Conservation (phyloP, 2,329 filamentous ascomycete genomes). For the Beauveria scarabaeidicola region DNA sequence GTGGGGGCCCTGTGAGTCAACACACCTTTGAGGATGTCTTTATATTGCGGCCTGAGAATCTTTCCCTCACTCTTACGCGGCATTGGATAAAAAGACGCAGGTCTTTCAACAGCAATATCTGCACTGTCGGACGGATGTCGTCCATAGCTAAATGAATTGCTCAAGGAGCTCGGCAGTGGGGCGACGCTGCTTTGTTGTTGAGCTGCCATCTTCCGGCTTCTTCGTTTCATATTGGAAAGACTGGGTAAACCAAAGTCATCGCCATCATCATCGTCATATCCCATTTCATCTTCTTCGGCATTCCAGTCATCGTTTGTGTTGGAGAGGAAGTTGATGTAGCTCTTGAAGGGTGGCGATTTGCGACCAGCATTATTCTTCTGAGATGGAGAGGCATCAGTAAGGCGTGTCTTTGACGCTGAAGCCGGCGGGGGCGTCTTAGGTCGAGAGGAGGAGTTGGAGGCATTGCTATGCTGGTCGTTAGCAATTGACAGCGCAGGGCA, state of each 20-base stretch:
- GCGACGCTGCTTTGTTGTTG: slow-evolving; percentile 27
- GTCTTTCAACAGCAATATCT: slow-evolving; percentile 88
- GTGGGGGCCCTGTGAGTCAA: neutral
- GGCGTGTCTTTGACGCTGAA: slow-evolving; percentile 39
- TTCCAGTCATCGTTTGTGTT: slow-evolving; percentile 79
- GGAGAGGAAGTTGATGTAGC: slow-evolving; percentile 73
- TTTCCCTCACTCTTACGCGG: slow-evolving; percentile 89
- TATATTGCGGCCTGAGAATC: slow-evolving; percentile 93
- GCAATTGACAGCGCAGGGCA: slow-evolving; percentile 3
- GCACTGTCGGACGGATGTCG: slow-evolving; percentile 72
- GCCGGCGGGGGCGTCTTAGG: slow-evolving; percentile 69
- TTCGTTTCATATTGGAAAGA: slow-evolving; percentile 81
- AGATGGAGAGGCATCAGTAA: slow-evolving; percentile 48
- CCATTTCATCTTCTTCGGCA: slow-evolving; percentile 65
- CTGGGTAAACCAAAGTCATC: slow-evolving; percentile 95
- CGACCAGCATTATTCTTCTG: slow-evolving; percentile 41
- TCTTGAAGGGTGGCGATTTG: slow-evolving; percentile 58
- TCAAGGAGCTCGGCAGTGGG: slow-evolving; percentile 28
- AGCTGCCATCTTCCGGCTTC: slow-evolving; percentile 46
- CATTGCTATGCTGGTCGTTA: slow-evolving; percentile 36
- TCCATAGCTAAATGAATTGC: slow-evolving; percentile 29
- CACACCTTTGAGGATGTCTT: slow-evolving; percentile 75
- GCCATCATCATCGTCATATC: slow-evolving; percentile 80
- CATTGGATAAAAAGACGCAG: slow-evolving; percentile 72
- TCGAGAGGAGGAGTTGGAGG: slow-evolving; percentile 52